Evolutionary conservation across 768 basidiomycete species (phyloP).

Genomic region (Boletellus sp.): DNA sequence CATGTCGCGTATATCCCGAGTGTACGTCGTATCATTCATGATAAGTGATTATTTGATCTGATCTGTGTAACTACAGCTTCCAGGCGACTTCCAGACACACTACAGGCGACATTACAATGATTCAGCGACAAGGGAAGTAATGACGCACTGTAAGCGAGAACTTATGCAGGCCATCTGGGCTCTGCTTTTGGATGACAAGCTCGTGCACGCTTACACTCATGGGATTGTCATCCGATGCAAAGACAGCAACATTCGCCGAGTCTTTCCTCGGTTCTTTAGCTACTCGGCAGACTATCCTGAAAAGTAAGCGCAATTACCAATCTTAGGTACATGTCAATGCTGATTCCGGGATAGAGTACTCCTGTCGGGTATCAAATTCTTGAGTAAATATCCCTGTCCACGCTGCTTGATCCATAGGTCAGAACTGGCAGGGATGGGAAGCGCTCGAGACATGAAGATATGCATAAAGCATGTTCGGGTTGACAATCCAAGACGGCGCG

Average conservation of each 20-base stretch:
- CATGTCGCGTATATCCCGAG: not conserved
- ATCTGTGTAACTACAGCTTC: not conserved
- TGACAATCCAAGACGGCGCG: not conserved
- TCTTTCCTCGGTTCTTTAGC: not conserved
- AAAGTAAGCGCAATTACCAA: not conserved
- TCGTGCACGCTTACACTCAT: not conserved
- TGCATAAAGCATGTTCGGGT: too few species aligned
- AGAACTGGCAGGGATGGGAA: constrained; percentile 14
- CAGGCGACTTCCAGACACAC: not conserved
- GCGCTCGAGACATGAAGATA: not conserved
- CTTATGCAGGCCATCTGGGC: constrained; percentile 1
- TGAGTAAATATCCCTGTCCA: constrained; percentile 27
- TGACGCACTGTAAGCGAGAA: constrained; percentile 2
- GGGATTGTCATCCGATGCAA: not conserved
- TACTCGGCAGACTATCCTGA: constrained; percentile 5
- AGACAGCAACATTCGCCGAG: not conserved
- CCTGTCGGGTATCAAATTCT: constrained; percentile 1
- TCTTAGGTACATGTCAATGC: not conserved
- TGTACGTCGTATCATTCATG: not conserved
- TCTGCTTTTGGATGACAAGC: not conserved
- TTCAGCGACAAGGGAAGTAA: not conserved
- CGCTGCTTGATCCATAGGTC: constrained; percentile 18
- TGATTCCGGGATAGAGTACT: not conserved
- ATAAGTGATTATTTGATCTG: not conserved
- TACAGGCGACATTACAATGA: not conserved